A percentile compares a stretch with the other conserved stretches of the same genome.
Evolutionary conservation across 805 yeast species (phyloP).

Genomic region (Schwanniomyces vanrijiae): DNA sequence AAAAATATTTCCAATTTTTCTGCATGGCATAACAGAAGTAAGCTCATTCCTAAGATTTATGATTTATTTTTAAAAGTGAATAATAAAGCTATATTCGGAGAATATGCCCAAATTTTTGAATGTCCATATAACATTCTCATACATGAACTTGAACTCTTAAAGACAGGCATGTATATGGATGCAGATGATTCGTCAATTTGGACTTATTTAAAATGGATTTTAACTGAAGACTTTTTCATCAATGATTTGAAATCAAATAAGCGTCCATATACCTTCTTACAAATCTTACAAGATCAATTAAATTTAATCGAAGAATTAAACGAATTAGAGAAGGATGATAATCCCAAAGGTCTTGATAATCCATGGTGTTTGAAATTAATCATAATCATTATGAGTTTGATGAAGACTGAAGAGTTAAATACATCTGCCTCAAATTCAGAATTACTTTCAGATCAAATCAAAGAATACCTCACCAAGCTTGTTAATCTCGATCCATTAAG

Average conservation of each 20-base stretch:
- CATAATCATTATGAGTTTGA: conserved; percentile 43
- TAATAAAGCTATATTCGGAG: conserved; percentile 11
- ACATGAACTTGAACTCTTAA: conserved; percentile 65
- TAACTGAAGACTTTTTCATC: conserved; percentile 43
- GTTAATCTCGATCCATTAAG: conserved; percentile 65
- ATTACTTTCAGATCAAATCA: conserved; percentile 28
- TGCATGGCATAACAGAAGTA: conserved; percentile 92
- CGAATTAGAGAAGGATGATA: conserved; percentile 70
- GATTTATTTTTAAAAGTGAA: conserved; percentile 8
- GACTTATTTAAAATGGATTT: conserved; percentile 84
- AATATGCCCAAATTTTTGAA: conserved; percentile 21
- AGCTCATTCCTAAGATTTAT: conserved; percentile 58
- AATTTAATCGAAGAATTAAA: conserved; percentile 59
- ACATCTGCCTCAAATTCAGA: neutral
- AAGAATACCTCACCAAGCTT: conserved; percentile 40
- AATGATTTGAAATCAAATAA: conserved; percentile 17
- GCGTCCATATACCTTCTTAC: conserved; percentile 27
- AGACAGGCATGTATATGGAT: conserved; percentile 87
- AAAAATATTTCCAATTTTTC: conserved; percentile 87
- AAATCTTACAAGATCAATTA: conserved; percentile 47
- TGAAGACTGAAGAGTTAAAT: conserved; percentile 8
- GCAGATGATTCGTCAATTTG: conserved; percentile 94
- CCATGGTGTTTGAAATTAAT: conserved; percentile 75
- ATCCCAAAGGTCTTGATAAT: conserved; percentile 49
- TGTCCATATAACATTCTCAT: conserved; percentile 37